These are phyloP conservation scores for Sordariomycetes sp. DNA, from an alignment of 2,329 filamentous ascomycete genomes.

Conservation along the genomic window DNA sequence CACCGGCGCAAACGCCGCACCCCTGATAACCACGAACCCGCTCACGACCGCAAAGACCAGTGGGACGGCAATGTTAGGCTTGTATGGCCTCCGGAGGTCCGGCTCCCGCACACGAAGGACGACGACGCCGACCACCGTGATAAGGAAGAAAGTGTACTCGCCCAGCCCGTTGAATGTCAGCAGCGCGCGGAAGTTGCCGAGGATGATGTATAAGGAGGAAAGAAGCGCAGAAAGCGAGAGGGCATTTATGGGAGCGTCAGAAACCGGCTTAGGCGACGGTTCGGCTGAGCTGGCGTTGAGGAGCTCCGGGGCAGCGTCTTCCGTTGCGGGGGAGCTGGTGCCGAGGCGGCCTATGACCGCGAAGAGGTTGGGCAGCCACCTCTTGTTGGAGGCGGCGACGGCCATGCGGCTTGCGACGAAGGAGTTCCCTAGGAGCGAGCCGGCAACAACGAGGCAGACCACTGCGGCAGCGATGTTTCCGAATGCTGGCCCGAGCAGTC, in stretches of 20 bases:
- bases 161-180: conserved; percentile 46
- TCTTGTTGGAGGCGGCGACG: conserved; percentile 39
- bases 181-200: conserved; percentile 47
- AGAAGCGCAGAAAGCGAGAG: conserved; percentile 33
- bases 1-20: conserved; percentile 42
- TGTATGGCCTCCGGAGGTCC: conserved; percentile 38
- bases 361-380: conserved; percentile 34
- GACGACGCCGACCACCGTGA: conserved; percentile 45
- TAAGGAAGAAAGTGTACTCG: conserved; percentile 51
- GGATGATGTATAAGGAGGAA: conserved; percentile 42
- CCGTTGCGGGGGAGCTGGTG: conserved; percentile 3
- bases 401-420: conserved; percentile 49
- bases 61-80: conserved; percentile 35
- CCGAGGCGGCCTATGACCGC: conserved; percentile 29
- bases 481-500: conserved; percentile 36
- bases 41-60: conserved; percentile 41
- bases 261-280: conserved; percentile 10
- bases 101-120: conserved; percentile 44
- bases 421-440: conserved; percentile 48
- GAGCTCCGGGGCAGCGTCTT: background rate
- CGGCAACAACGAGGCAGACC: conserved; percentile 47
- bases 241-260: conserved; percentile 40
- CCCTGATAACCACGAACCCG: conserved; percentile 43
- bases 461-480: conserved; percentile 40
- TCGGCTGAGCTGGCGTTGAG: background rate